These are phyloP conservation scores for Termitomyces sp. DNA, from an alignment of 768 basidiomycete species.

Conservation along the genomic window DNA sequence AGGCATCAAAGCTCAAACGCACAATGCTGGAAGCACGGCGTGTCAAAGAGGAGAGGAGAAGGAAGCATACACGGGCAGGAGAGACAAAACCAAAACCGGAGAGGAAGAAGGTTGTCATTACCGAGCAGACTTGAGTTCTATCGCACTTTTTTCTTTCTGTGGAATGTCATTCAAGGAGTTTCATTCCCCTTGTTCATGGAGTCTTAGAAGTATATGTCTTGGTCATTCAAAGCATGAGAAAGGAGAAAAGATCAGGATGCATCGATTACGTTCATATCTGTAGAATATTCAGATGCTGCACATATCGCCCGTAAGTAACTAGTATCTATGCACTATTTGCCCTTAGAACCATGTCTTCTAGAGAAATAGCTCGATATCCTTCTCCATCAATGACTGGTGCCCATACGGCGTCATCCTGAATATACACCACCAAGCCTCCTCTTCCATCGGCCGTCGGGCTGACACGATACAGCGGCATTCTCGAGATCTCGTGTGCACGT, in stretches of 20 bases:
- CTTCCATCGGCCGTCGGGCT: slow-evolving; percentile 75
- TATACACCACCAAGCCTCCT: slow-evolving; percentile 84
- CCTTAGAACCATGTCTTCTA: slow-evolving; percentile 85
- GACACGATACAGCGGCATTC: slow-evolving; percentile 87
- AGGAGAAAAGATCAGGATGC: not conserved
- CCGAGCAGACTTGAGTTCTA: slow-evolving; percentile 59
- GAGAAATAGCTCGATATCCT: slow-evolving; percentile 67
- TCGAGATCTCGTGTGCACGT: slow-evolving; percentile 74
- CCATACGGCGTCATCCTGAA: slow-evolving; percentile 94
- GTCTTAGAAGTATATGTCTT: not conserved
- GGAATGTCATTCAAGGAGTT: not conserved
- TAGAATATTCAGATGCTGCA: not conserved
- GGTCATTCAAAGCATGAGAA: not conserved
- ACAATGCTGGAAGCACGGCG: slow-evolving; percentile 88
- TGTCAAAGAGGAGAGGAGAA: slow-evolving; percentile 90
- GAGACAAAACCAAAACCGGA: slow-evolving; percentile 87
- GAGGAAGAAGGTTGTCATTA: slow-evolving; percentile 81
- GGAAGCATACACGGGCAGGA: slow-evolving; percentile 85
- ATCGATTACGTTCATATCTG: not conserved
- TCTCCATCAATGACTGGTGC: slow-evolving; percentile 52
- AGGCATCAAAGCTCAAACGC: slow-evolving; percentile 80
- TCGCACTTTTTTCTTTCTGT: not conserved
- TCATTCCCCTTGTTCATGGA: not conserved
- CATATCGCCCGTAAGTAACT: not conserved
- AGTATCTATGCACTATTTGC: slow-evolving; percentile 27